Conservation (phyloP, 129 eudicot species). For the Chrysanthemum seticuspe region DNA sequence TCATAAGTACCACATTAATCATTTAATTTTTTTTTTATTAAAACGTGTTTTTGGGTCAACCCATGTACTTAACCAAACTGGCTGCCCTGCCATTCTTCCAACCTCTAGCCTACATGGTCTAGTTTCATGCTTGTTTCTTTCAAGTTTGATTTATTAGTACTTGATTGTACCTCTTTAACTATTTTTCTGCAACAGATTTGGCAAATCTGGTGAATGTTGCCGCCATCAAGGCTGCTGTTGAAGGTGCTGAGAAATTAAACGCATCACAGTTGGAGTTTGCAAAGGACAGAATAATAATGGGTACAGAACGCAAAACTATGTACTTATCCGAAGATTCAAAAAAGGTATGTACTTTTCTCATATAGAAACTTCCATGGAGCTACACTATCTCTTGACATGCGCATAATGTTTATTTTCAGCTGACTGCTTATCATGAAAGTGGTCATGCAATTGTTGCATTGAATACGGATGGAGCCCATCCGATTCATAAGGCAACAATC, state of each 20-base stretch:
- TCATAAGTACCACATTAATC: too few relatives aligned
- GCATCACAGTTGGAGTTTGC: conserved; percentile 83
- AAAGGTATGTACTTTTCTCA: conserved; percentile 47
- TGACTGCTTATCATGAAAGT: conserved; percentile 94
- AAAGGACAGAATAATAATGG: conserved; percentile 93
- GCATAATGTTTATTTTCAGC: conserved; percentile 43
- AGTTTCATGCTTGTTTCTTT: background rate
- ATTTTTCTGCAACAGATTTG: conserved; percentile 49
- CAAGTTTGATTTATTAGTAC: too few relatives aligned
- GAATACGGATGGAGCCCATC: conserved; percentile 91
- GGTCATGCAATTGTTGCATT: conserved; percentile 97
- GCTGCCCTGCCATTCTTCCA: too few relatives aligned
- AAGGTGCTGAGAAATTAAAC: conserved; percentile 79
- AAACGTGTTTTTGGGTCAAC: too few relatives aligned
- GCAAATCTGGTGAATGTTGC: conserved; percentile 95
- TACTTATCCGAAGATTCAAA: conserved; percentile 79
- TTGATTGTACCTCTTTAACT: too few relatives aligned
- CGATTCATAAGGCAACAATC: conserved; percentile 93
- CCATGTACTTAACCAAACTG: too few relatives aligned
- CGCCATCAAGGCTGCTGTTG: conserved; percentile 97
- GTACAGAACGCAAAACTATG: conserved; percentile 92
- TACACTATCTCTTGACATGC: background rate
- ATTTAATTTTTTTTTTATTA: too few relatives aligned
- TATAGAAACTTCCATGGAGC: background rate
- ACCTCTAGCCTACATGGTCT: background rate